A percentile compares a stretch with the other conserved stretches of the same genome.
These are phyloP conservation scores for Paraphaeosphaeria minitans DNA, from an alignment of 2,329 filamentous ascomycete genomes.

Conservation along the genomic window DNA sequence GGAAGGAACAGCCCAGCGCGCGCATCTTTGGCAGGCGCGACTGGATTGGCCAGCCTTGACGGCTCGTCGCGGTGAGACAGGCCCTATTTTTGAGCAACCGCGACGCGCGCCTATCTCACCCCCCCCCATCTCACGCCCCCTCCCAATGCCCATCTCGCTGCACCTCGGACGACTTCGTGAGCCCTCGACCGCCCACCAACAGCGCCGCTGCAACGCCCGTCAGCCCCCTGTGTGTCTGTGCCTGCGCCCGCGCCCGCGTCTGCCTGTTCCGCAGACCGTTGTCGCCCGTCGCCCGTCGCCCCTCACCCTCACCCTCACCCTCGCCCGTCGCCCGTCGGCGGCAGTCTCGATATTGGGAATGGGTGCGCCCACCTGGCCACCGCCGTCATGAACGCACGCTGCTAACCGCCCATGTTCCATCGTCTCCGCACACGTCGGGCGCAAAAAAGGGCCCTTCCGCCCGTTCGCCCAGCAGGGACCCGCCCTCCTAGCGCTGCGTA, in stretches of 20 bases:
- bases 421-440: constrained; percentile 4
- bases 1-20: constrained; percentile 24
- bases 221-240: background rate
- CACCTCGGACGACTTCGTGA: constrained; percentile 11
- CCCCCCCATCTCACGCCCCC: constrained; percentile 15
- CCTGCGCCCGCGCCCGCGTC: background rate
- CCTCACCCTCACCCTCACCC: background rate
- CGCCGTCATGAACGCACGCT: background rate
- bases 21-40: constrained; percentile 12
- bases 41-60: constrained; percentile 11
- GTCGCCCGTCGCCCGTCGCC: background rate
- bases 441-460: constrained; percentile 7
- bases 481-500: background rate
- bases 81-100: constrained; percentile 34
- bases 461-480: constrained; percentile 4
- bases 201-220: constrained; percentile 1
- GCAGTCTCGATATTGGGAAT: no score
- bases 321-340: background rate
- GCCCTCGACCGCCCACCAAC: background rate
- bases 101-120: constrained; percentile 23
- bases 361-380: background rate
- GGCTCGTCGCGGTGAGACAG: constrained; percentile 9
- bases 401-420: constrained; percentile 2
- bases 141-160: constrained; percentile 27
- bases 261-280: background rate